Evolutionary conservation across 148 eudicot species (phyloP), one percentile per base, ranked within the genome.

Genomic region (Fagopyrum tataricum): DNA sequence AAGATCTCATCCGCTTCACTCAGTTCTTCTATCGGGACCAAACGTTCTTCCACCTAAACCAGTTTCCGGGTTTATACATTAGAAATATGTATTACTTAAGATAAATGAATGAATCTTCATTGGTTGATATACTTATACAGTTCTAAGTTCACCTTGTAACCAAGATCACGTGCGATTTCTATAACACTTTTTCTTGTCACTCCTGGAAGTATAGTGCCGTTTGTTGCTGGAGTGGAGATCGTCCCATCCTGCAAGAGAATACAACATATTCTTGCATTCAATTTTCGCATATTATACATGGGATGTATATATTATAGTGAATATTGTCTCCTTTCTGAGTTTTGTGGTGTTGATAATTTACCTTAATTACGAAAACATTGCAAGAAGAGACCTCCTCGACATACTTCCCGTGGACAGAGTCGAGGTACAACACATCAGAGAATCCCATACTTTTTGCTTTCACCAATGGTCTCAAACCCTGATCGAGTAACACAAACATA

Each of bases 121-220:
- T 40, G 75, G 15, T 14, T 12, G 41, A 7, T 61, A 61, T 24
- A 52, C 21, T 17, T 52, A 7, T 46, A 46, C 7, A 20, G 26
- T 55, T 14, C 8, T 21, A 59, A 20, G 13, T 61, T 17, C 10
- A 91, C 98, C 83, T 81, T 75, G 78, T 83, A 90, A 21, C 96
- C 97, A 48, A 78, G 84, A 81, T 92, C 94, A 43, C 77, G 74
- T 17, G 97, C 96, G 80, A 95, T 83, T 46, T 90, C 94, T 0
- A 96, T 85, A 75, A 87, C 81, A 83, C 95, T 87, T 81, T 86
- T 96, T 74, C 99, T 72, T 0, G 97, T 96, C 44, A 96, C 76
- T 55, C 99, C 99, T 20, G 90, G 79, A 51, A 96, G 97, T 71
- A 96, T 89, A 17, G 86, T 90, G 20, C 99, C 99, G 59, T 71